These are phyloP conservation scores for Sporothrix brunneoviolacea DNA, from an alignment of 2,329 filamentous ascomycete genomes.

Conservation along the genomic window DNA sequence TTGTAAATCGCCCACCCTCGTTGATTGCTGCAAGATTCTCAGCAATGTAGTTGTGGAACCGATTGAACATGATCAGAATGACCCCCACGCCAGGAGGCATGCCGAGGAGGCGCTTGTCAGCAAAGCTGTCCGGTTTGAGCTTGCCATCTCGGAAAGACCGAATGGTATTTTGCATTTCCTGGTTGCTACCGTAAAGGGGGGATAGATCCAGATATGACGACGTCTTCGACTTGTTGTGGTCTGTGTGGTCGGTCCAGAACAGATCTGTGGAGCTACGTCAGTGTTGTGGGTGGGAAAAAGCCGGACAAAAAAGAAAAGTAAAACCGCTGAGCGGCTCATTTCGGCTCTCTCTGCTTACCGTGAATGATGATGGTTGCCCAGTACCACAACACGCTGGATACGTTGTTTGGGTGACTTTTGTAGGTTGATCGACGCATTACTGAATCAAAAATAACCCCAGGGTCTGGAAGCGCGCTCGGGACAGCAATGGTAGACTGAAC, in stretches of 20 bases:
- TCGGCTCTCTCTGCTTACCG: conserved; percentile 44
- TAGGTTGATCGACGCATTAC: conserved; percentile 51
- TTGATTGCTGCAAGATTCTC: conserved; percentile 78
- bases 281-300: too few relatives aligned
- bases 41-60: conserved; percentile 83
- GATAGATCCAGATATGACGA: conserved; percentile 68
- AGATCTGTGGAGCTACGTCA: conserved; percentile 39
- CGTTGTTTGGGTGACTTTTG: conserved; percentile 60
- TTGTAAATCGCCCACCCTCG: conserved; percentile 69
- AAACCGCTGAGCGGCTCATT: too few relatives aligned
- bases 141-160: conserved; percentile 64
- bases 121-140: conserved; percentile 66
- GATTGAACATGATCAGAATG: conserved; percentile 69
- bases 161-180: conserved; percentile 59
- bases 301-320: too few relatives aligned
- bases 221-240: conserved; percentile 57
- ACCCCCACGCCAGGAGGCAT: conserved; percentile 68
- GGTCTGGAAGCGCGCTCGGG: conserved; percentile 62
- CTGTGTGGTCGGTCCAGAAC: conserved; percentile 60
- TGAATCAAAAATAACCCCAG: conserved; percentile 54
- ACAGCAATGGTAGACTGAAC: conserved; percentile 52
- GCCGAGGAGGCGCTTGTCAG: conserved; percentile 61
- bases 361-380: conserved; percentile 70
- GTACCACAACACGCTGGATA: conserved; percentile 66
- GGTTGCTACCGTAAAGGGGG: conserved; percentile 64